Base-by-base conservation (phyloP, 1,284 basidiomycete species). In the Cutaneotrichosporon cyanovorans region DNA sequence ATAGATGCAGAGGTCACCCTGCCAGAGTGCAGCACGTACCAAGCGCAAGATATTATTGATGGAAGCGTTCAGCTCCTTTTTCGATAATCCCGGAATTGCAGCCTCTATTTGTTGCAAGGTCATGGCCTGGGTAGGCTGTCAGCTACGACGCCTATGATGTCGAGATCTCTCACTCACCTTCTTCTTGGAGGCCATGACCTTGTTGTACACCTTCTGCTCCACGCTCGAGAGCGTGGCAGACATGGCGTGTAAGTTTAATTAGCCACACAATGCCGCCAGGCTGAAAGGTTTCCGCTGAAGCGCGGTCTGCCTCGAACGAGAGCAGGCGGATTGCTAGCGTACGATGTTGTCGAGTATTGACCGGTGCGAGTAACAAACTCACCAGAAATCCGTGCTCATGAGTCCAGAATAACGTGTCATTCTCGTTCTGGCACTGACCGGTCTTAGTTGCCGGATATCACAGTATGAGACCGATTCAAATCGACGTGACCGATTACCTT, bases 171-270 rank as follows among this genome's bases (percentile, higher is more conserved):
- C 4, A 45, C 61, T 18, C 30, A 65, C 66, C 57, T 60, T 60
- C 50, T 59, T 61, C 61, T 67, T 69, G 3, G 65, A 55, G 40
- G 54, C 56, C 44, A 58, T 46, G 49, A 63, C 59, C 62, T 69
- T 69, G 48, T 66, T 63, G 59, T 62, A 69, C 57, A 69, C 61
- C 61, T 63, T 62, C 48, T 69, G 65, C 57, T 69, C 66, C 23
- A 53, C 52, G 43, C 50, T 49, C n/a, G 66, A 62, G 40, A 64
- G 61, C 28, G 48, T 56, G 30, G 58, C 43, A 38, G 54, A 57
- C 56, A 59, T 61, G 55, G 40, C 51, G 48, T 7, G 12, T 7
- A 28, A 28, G 25, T 7, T 12, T 28, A 12, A 7, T 12, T 12
- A 28, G 12, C 25, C 25, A 12, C 25, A 28, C 25, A 12, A 7